Percentiles rank a stretch among this genome's conserved stretches.
Evolutionary conservation across 106 monocot genomes (phyloP).

Genomic region (Dendrobium huoshanense): DNA sequence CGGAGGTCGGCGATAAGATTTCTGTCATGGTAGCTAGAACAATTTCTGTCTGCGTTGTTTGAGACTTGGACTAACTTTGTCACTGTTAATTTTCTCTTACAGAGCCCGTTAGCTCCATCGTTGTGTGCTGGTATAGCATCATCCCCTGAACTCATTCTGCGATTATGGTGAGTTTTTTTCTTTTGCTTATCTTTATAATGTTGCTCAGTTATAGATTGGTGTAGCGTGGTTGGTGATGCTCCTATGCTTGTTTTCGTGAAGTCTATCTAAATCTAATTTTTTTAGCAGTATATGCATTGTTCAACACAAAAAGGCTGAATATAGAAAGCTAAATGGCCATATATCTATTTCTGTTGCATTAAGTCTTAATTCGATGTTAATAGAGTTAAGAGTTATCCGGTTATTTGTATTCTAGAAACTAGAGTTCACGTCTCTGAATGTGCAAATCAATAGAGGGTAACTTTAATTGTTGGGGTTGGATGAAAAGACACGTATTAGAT

Average conservation of each 20-base stretch:
- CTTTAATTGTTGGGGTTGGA: no score
- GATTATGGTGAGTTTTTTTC: neutral
- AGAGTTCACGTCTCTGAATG: no score
- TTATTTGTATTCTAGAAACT: no score
- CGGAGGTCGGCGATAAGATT: neutral
- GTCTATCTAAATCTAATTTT: neutral
- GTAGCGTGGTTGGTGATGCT: neutral
- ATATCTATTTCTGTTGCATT: neutral
- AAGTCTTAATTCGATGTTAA: neutral
- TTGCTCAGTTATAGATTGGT: neutral
- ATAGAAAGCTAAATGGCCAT: neutral
- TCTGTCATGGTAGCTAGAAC: neutral
- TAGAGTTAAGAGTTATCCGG: neutral
- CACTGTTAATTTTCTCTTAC: neutral
- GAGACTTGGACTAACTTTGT: neutral
- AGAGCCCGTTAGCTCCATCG: neutral
- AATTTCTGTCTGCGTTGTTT: neutral
- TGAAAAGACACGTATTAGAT: no score
- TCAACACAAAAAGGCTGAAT: neutral
- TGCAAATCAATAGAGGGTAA: no score
- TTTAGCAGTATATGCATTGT: neutral
- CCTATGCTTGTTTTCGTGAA: neutral
- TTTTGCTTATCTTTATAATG: neutral
- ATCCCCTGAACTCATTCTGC: neutral
- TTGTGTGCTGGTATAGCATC: neutral